Conservation (phyloP, 1,284 basidiomycete genomes). For the Xanthoconium separans region DNA sequence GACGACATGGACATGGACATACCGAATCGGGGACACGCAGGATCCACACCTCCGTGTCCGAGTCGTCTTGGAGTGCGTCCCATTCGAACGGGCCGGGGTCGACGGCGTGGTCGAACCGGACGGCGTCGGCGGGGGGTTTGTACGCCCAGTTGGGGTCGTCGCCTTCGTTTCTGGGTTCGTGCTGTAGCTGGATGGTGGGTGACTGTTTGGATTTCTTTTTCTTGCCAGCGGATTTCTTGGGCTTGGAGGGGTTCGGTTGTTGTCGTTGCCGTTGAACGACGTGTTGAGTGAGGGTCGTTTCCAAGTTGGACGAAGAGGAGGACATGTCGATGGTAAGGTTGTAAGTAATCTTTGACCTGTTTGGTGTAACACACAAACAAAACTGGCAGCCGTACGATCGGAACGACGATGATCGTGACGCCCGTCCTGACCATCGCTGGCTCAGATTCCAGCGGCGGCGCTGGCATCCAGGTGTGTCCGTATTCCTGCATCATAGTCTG, state of each 20-base stretch:
- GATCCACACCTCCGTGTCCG: conserved; percentile 66
- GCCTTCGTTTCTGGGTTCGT: conserved; percentile 50
- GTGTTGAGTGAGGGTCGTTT: conserved; percentile 5
- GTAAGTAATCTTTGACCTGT: too few relatives aligned
- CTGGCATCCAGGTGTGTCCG: conserved; percentile 79
- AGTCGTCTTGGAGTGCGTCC: conserved; percentile 57
- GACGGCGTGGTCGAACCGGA: conserved; percentile 39
- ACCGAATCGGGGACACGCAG: conserved; percentile 67
- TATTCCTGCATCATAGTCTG: neutral
- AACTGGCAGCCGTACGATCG: too few relatives aligned
- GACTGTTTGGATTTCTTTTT: conserved; percentile 8
- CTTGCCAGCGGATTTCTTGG: conserved; percentile 5
- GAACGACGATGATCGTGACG: conserved; percentile 11
- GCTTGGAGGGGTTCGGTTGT: neutral
- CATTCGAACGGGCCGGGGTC: conserved; percentile 61
- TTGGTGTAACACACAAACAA: too few relatives aligned
- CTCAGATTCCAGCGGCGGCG: conserved; percentile 86
- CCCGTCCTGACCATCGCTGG: conserved; percentile 76
- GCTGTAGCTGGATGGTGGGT: too few relatives aligned
- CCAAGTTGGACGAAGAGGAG: conserved; percentile 21
- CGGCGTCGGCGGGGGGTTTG: conserved; percentile 50
- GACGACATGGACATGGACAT: conserved; percentile 2
- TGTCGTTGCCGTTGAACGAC: conserved; percentile 5
- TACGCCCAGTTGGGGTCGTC: conserved; percentile 53
- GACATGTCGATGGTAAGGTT: conserved; percentile 16